These are phyloP conservation scores for Aureobasidium sp. DNA, from an alignment of 2,329 filamentous ascomycete genomes.

Conservation along the genomic window DNA sequence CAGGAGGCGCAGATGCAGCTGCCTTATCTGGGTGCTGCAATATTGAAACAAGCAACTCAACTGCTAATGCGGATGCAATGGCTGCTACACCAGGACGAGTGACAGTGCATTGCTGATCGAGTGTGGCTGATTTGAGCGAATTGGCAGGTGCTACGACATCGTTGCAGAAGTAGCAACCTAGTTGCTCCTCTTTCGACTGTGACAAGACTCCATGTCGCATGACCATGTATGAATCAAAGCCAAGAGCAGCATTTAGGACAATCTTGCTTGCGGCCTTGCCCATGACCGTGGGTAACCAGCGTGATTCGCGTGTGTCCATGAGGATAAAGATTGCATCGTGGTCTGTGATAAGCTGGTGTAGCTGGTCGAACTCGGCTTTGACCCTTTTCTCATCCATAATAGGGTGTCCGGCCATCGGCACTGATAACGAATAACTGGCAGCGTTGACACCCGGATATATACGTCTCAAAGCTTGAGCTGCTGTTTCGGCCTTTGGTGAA, in stretches of 20 bases:
- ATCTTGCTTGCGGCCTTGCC: conserved; percentile 89
- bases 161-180: conserved; percentile 98
- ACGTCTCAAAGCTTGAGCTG: conserved; percentile 69
- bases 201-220: conserved; percentile 81
- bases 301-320: conserved; percentile 89
- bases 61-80: conserved; percentile 83
- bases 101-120: conserved; percentile 97
- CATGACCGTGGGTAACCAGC: conserved; percentile 95
- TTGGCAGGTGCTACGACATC: conserved; percentile 92
- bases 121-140: conserved; percentile 87
- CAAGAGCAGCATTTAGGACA: conserved; percentile 91
- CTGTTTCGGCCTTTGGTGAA: conserved; percentile 71
- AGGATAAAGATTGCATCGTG: conserved; percentile 95
- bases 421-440: conserved; percentile 70
- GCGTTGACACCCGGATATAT: conserved; percentile 90
- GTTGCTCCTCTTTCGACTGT: conserved; percentile 40
- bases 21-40: conserved; percentile 58
- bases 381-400: conserved; percentile 66
- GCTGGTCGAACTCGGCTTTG: conserved; percentile 64
- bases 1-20: conserved; percentile 32
- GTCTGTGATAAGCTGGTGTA: conserved; percentile 67
- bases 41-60: conserved; percentile 81
- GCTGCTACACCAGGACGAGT: conserved; percentile 88
- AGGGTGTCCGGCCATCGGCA: conserved; percentile 93
- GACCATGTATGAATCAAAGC: conserved; percentile 93